Percentiles rank a stretch among this genome's conserved stretches.
These are phyloP conservation scores for Auricularia sp. DNA, from an alignment of 768 basidiomycete species.

Conservation along the genomic window DNA sequence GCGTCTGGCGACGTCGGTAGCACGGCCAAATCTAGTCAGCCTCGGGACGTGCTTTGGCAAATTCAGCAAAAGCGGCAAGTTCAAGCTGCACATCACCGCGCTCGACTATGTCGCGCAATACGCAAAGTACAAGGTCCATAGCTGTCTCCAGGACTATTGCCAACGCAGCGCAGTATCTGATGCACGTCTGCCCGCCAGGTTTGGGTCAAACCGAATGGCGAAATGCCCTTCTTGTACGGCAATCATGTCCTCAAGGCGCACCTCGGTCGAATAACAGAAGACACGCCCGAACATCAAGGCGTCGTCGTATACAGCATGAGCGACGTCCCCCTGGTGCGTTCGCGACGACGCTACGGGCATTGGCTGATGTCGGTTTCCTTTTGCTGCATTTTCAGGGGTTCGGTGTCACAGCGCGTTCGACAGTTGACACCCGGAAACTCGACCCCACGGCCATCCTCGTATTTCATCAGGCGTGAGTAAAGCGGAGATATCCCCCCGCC, in stretches of 20 bases:
- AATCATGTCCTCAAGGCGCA: slow-evolving; percentile 98
- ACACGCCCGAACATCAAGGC: slow-evolving; percentile 97
- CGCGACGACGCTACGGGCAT: background rate
- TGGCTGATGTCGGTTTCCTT: background rate
- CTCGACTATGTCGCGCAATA: slow-evolving; percentile 91
- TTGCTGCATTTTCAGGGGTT: slow-evolving; percentile 57
- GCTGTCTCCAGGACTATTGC: background rate
- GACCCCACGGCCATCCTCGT: slow-evolving; percentile 97
- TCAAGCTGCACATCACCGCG: slow-evolving; percentile 91
- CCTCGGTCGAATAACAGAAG: slow-evolving; percentile 96
- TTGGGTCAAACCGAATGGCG: slow-evolving; percentile 50
- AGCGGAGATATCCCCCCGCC: background rate
- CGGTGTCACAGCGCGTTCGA: slow-evolving; percentile 92
- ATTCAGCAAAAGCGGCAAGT: slow-evolving; percentile 94
- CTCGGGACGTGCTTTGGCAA: slow-evolving; percentile 97
- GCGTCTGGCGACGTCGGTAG: slow-evolving; percentile 84
- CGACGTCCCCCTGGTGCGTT: slow-evolving; percentile 77
- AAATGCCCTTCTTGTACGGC: slow-evolving; percentile 98
- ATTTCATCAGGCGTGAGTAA: slow-evolving; percentile 87
- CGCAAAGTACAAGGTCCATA: slow-evolving; percentile 90
- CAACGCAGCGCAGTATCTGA: background rate
- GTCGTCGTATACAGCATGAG: slow-evolving; percentile 95
- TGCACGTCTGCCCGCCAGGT: slow-evolving; percentile 38
- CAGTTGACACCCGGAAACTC: slow-evolving; percentile 90
- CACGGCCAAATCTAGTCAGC: slow-evolving; percentile 82